Conservation (phyloP, 1,284 basidiomycete species). For the Malassezia arunalokei region DNA sequence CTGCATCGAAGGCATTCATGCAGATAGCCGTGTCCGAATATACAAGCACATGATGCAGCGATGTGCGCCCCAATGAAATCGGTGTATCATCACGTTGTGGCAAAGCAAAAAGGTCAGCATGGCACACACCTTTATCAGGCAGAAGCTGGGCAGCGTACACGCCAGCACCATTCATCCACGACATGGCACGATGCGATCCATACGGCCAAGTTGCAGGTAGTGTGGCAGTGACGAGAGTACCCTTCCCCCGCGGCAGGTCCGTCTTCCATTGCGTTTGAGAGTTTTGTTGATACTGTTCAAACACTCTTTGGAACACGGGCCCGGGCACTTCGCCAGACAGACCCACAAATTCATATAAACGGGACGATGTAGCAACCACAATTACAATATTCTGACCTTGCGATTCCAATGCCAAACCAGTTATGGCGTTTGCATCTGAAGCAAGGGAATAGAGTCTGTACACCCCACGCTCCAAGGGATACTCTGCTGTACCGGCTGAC, state of each 20-base stretch:
- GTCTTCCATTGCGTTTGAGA: slow-evolving; percentile 35
- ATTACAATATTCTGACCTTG: slow-evolving; percentile 45
- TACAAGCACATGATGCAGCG: slow-evolving; percentile 81
- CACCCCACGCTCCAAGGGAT: slow-evolving; percentile 24
- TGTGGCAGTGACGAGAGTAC: slow-evolving; percentile 30
- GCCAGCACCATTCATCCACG: slow-evolving; percentile 32
- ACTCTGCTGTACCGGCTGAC: slow-evolving; percentile 25
- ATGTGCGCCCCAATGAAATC: slow-evolving; percentile 50
- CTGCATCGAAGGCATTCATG: slow-evolving; percentile 68
- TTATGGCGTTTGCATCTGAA: slow-evolving; percentile 31
- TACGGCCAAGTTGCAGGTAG: slow-evolving; percentile 34
- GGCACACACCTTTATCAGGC: slow-evolving; percentile 52
- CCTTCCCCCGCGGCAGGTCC: slow-evolving; percentile 24
- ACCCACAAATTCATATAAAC: slow-evolving; percentile 84
- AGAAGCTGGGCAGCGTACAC: slow-evolving; percentile 33
- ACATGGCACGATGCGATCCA: slow-evolving; percentile 32
- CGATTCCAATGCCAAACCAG: slow-evolving; percentile 22
- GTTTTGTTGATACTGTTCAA: slow-evolving; percentile 31
- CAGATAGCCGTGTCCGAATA: slow-evolving; percentile 69
- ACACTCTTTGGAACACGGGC: slow-evolving; percentile 1
- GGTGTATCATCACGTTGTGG: slow-evolving; percentile 30
- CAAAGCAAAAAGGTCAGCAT: slow-evolving; percentile 57
- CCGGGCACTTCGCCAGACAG: background rate
- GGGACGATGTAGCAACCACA: slow-evolving; percentile 71
- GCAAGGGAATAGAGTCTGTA: slow-evolving; percentile 29